Percentiles rank a stretch among this genome's conserved stretches.
phyloP scores from a whole-genome alignment of 2,329 filamentous ascomycete genomes.

The Penicillium psychrosexuale region DNA sequence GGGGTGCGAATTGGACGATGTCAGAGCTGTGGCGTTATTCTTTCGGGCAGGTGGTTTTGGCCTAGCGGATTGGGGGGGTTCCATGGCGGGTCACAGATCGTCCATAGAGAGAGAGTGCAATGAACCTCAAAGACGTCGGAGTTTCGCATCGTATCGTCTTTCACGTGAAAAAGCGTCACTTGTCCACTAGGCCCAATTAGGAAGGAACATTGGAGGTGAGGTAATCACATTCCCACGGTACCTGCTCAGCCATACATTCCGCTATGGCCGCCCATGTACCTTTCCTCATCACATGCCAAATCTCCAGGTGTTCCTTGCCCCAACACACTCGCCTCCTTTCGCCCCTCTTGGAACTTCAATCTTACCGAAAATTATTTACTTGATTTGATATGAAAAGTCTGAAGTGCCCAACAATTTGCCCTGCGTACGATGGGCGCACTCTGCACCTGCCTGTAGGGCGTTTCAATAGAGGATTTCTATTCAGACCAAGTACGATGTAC shows the following conservation, averaged over 20 bases:
- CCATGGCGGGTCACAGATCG: conserved; percentile 11
- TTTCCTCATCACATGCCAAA: conserved; percentile 7
- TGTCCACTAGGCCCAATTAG: neutral
- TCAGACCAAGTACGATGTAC: neutral
- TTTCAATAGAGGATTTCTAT: neutral
- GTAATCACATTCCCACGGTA: conserved; percentile 4
- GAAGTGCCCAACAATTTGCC: neutral
- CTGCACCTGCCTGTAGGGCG: neutral
- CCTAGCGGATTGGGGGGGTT: conserved; percentile 8
- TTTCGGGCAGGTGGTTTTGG: neutral
- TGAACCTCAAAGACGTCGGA: conserved; percentile 1
- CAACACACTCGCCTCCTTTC: neutral
- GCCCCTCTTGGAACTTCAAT: neutral
- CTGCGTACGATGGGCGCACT: neutral
- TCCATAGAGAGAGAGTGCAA: neutral
- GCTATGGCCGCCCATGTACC: neutral
- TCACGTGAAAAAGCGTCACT: conserved; percentile 12
- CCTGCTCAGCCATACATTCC: neutral
- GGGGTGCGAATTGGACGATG: conserved; percentile 10
- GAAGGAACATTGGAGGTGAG: conserved; percentile 3
- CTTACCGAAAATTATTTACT: conserved; percentile 1
- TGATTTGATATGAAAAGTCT: neutral
- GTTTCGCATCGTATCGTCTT: conserved; percentile 6
- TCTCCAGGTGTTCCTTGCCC: neutral
- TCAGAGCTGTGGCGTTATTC: conserved; percentile 11